These are phyloP conservation scores for Petunia hybrid DNA, from an alignment of 305 asterid species.

Conservation along the genomic window DNA sequence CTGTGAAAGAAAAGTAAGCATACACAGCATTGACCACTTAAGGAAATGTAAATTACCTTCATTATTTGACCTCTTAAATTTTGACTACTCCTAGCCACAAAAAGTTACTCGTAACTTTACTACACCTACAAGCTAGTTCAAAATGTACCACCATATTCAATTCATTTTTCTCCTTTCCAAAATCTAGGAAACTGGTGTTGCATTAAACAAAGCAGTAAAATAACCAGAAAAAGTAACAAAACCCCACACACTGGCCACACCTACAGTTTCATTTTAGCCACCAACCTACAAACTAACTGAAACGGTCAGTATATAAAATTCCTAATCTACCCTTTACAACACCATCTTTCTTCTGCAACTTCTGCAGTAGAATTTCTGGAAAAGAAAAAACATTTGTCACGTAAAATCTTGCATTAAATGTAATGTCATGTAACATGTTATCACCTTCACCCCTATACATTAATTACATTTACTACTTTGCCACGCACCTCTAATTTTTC, in stretches of 20 bases:
- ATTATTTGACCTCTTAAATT: background rate
- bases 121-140: background rate
- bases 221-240: background rate
- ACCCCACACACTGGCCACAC: background rate
- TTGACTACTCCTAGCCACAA: background rate
- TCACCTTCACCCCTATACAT: conserved; percentile 55
- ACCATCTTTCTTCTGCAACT: conserved; percentile 7
- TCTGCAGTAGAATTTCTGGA: background rate
- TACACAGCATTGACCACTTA: background rate
- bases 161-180: background rate
- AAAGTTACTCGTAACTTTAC: background rate
- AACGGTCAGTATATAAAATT: conserved; percentile 45
- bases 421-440: conserved; percentile 40
- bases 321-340: conserved; percentile 40
- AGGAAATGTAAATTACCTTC: background rate
- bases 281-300: conserved; percentile 41
- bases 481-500: conserved; percentile 41
- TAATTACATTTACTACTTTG: conserved; percentile 58
- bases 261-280: conserved; percentile 12
- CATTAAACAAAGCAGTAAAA: background rate
- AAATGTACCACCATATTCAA: background rate
- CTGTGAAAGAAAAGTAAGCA: no score
- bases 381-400: conserved; percentile 3
- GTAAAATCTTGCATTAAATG: conserved; percentile 37
- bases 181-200: background rate